Evolutionary conservation across 306 rosid genomes (phyloP), one percentile per base, ranked within the genome.

Genomic region (Lathyrus oleraceus): DNA sequence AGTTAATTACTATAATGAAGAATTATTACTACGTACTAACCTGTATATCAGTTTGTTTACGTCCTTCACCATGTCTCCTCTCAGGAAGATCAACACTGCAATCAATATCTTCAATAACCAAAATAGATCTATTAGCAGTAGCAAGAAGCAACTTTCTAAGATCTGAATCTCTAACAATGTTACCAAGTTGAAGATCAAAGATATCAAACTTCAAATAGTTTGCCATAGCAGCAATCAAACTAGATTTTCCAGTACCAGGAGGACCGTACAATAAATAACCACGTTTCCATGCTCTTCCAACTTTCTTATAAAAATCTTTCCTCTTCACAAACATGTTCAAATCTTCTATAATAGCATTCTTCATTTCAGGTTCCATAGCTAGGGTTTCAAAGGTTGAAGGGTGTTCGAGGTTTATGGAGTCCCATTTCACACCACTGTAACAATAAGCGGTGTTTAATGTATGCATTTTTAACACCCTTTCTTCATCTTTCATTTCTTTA

Each of bases 171-270:
- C 88, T 81, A 0, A 44, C 39, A 11, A 90, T 74, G 69, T 81
- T 88, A 0, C 78, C 89, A 17, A 93, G 91, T 52, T 93, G 93
- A 66, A 93, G 52, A 69, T 93, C 98, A 80, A 82, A 93, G 40
- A 93, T 81, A 71, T 93, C 96, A 72, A 93, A 93, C 73, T 85
- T 93, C 67, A 93, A 82, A 68, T 88, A 69, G 60, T 93, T 93
- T 2, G 98, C 97, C 91, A 93, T 88, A 38, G 98, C 96, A 2
- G 98, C 98, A 2, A 93, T 77, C 83, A 93, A 85, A 81, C 96
- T 93, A 0, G 97, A 93, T 70, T 93, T 93, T 0, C 98, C 98
- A 0, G 98, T 93, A 1, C 98, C 97, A 0, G 98, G 98, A 13
- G 98, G 98, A 0, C 97, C 98, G 20, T 84, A 87, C 43, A 90